Evolutionary conservation across 208 protist species (phyloP), one percentile per base, ranked within the genome.

Genomic region (Sergeia podlipaevii): DNA sequence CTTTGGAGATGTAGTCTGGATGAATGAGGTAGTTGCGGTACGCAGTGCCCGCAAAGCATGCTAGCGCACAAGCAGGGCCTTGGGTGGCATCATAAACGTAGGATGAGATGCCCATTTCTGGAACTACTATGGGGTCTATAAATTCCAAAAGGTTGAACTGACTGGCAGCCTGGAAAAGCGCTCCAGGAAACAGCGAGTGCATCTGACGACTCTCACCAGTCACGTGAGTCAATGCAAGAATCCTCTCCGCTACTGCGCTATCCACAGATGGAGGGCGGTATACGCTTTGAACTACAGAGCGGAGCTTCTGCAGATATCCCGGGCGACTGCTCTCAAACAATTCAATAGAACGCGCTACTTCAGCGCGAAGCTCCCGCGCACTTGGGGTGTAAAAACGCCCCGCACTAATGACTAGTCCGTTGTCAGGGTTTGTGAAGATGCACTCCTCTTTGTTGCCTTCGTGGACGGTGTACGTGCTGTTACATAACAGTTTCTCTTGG

Each of bases 81-180:
- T 91, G 84, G 4, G 80, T 91, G 17, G 24, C n/a, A 60, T 91
- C 77, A 23, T 49, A 41, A 11, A 67, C 44, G 70, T 91, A 91
- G 41, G 65, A 29, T 0, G 65, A 58, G 10, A 91, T 60, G 0
- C 84, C 80, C 6, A 64, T 51, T 59, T 88, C 77, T 0, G 84
- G 80, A 13, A 45, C 60, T 17, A 75, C 57, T 2, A 15, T 42
- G 4, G 57, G 17, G 0, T 45, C 53, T 33, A 70, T 49, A 36
- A 91, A 87, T 65, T 91, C 84, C 3, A 91, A 68, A 30, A 77
- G 51, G 49, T 91, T 91, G 26, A 91, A 87, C 62, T 91, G 80
- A n/a, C 80, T 89, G 4, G 84, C 77, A 1, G 68, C 84, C 53
- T 89, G 77, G 27, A 87, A 89, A 26, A 88, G 45, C 2, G 64